These are phyloP conservation scores for Carex parvula DNA, from an alignment of 176 grass and related monocot genomes.

Conservation along the genomic window DNA sequence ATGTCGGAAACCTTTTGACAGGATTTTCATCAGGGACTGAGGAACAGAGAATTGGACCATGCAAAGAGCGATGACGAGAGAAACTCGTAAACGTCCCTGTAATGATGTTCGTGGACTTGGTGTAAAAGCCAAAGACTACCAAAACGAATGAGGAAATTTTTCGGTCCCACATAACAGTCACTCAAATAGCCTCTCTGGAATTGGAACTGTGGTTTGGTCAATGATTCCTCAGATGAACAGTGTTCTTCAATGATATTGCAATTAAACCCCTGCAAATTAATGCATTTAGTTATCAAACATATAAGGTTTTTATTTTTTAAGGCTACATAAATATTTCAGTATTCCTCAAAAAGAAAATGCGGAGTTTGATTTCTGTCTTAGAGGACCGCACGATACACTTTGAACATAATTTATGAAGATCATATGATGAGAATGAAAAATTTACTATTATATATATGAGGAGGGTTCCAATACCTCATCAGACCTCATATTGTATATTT, in stretches of 20 bases:
- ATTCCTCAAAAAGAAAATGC: too few species aligned
- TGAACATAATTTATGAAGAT: too few species aligned
- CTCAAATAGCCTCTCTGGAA: not conserved
- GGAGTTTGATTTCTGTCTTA: too few species aligned
- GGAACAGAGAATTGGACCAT: not conserved
- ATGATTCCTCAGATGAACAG: not conserved
- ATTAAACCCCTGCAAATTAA: not conserved
- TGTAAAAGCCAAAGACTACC: not conserved
- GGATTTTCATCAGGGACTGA: not conserved
- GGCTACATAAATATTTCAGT: not conserved
- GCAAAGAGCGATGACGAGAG: not conserved
- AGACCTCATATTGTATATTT: too few species aligned
- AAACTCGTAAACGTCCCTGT: not conserved
- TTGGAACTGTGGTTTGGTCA: slow-evolving; percentile 4
- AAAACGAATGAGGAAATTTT: not conserved
- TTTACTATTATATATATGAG: too few species aligned
- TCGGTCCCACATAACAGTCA: not conserved
- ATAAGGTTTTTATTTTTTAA: not conserved
- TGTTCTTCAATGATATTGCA: not conserved
- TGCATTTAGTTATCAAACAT: not conserved
- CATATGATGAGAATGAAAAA: too few species aligned
- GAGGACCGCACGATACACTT: not conserved
- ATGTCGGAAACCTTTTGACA: too few species aligned
- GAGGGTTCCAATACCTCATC: too few species aligned
- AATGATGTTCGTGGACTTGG: not conserved